phyloP scores from a whole-genome alignment of 2,329 filamentous ascomycete species.

The Cladophialophora immunda region DNA sequence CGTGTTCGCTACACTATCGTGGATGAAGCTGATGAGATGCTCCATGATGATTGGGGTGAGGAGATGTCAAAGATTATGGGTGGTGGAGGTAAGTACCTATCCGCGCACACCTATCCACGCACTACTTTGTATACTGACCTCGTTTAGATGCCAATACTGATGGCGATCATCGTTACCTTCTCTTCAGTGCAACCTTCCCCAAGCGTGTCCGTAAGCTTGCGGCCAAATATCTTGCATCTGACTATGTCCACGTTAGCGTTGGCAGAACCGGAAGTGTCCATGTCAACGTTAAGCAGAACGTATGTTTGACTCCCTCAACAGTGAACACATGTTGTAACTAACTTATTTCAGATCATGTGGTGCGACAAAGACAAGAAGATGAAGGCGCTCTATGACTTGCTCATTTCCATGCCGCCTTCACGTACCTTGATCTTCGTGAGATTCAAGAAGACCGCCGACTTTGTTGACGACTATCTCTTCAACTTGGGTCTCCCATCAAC shows the following conservation, averaged over 20 bases:
- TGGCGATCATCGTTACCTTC: constrained; percentile 72
- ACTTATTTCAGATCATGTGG: constrained; percentile 64
- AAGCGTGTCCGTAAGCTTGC: constrained; percentile 80
- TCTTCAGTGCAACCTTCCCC: constrained; percentile 96
- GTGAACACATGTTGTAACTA: constrained; percentile 26
- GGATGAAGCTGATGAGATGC: constrained; percentile 95
- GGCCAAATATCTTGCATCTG: constrained; percentile 74
- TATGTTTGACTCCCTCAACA: constrained; percentile 43
- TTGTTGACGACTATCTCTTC: constrained; percentile 86
- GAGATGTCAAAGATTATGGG: constrained; percentile 79
- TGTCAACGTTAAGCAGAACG: constrained; percentile 78
- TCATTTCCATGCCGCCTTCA: constrained; percentile 73
- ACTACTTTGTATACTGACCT: constrained; percentile 42
- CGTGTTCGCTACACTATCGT: constrained; percentile 82
- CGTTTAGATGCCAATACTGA: constrained; percentile 75
- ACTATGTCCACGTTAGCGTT: constrained; percentile 82
- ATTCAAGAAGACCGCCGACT: constrained; percentile 77
- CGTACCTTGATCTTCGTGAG: constrained; percentile 94
- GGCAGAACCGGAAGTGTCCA: constrained; percentile 87
- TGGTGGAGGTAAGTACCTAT: constrained; percentile 75
- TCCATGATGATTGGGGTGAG: constrained; percentile 79
- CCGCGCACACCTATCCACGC: constrained; percentile 8
- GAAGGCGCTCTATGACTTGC: constrained; percentile 73
- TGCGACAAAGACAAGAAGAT: constrained; percentile 74
- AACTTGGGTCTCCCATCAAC: constrained; percentile 81